These are phyloP conservation scores for Magnusiomyces fungicola DNA, from an alignment of 1,139 yeast species.

Conservation along the genomic window DNA sequence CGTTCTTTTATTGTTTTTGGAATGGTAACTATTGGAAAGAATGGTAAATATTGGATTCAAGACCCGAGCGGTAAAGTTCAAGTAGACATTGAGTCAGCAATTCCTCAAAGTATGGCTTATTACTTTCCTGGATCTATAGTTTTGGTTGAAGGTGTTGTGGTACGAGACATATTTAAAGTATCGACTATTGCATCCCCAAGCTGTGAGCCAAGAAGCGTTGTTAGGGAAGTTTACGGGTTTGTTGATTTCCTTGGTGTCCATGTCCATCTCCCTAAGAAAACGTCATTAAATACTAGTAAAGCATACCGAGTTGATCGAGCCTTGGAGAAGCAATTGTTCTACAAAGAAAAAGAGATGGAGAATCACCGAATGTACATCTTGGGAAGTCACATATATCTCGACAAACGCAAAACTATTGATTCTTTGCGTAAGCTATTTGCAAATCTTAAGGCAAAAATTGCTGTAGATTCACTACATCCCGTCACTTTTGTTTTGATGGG, in stretches of 20 bases:
- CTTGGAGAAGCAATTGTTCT: slow-evolving; percentile 47
- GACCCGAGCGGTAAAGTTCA: slow-evolving; percentile 77
- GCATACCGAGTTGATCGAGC: slow-evolving; percentile 37
- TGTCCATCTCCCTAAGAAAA: slow-evolving; percentile 26
- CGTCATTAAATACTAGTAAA: slow-evolving; percentile 15
- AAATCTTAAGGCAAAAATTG: slow-evolving; percentile 40
- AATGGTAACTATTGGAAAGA: slow-evolving; percentile 51
- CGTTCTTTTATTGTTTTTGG: slow-evolving; percentile 73
- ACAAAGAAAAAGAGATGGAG: slow-evolving; percentile 48
- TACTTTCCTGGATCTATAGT: slow-evolving; percentile 76
- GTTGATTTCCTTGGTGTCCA: slow-evolving; percentile 73
- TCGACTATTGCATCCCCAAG: slow-evolving; percentile 82
- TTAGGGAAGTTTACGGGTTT: slow-evolving; percentile 68
- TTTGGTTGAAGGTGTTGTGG: slow-evolving; percentile 76
- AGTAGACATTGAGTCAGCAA: slow-evolving; percentile 48
- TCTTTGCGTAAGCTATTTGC: slow-evolving; percentile 55
- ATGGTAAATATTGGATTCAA: slow-evolving; percentile 68
- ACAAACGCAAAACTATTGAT: slow-evolving; percentile 49
- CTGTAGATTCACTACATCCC: slow-evolving; percentile 40
- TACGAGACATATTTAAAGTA: slow-evolving; percentile 63
- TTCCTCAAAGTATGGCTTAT: slow-evolving; percentile 59
- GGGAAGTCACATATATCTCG: slow-evolving; percentile 69
- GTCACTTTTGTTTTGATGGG: slow-evolving; percentile 56
- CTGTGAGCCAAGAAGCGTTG: slow-evolving; percentile 60
- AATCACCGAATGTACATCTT: slow-evolving; percentile 58